Percentiles rank a stretch among this genome's conserved stretches.
phyloP scores from a whole-genome alignment of 2,329 filamentous ascomycete species.

The Lojkania enalia region DNA sequence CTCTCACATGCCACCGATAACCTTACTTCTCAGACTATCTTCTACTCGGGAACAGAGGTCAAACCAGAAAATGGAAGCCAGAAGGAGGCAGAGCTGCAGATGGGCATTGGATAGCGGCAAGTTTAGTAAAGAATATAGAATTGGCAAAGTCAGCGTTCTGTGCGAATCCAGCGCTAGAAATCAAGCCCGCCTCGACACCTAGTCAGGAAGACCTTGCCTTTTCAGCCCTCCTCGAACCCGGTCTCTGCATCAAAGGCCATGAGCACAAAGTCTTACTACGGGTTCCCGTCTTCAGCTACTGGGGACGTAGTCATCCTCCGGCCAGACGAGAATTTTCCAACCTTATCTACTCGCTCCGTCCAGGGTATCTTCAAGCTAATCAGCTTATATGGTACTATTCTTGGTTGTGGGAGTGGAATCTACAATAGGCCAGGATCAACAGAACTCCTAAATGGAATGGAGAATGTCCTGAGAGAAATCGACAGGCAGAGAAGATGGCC shows the following conservation, averaged over 20 bases:
- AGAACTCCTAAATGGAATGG: too few relatives aligned
- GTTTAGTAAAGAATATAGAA: slow-evolving; percentile 21
- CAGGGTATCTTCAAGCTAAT: slow-evolving; percentile 17
- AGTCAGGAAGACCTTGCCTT: background rate
- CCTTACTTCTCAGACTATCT: slow-evolving; percentile 6
- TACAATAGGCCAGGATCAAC: too few relatives aligned
- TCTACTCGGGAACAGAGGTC: slow-evolving; percentile 23
- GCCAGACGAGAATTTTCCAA: slow-evolving; percentile 15
- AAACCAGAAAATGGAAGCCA: slow-evolving; percentile 18
- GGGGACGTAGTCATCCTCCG: slow-evolving; percentile 16
- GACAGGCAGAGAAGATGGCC: too few relatives aligned
- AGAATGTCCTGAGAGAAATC: too few relatives aligned
- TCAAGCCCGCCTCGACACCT: background rate
- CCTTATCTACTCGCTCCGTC: slow-evolving; percentile 17
- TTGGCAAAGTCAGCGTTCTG: slow-evolving; percentile 11
- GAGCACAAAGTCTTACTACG: slow-evolving; percentile 22
- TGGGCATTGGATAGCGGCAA: slow-evolving; percentile 25
- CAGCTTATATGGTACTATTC: slow-evolving; percentile 11
- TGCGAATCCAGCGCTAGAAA: background rate
- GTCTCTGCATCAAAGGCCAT: slow-evolving; percentile 18
- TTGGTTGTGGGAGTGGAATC: too few relatives aligned
- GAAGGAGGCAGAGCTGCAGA: slow-evolving; percentile 22
- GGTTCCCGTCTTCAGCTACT: slow-evolving; percentile 11
- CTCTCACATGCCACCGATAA: slow-evolving; percentile 15
- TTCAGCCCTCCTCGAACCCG: slow-evolving; percentile 13